These are phyloP conservation scores for Passiflora organensis DNA, from an alignment of 345 rosid genomes.

Conservation along the genomic window DNA sequence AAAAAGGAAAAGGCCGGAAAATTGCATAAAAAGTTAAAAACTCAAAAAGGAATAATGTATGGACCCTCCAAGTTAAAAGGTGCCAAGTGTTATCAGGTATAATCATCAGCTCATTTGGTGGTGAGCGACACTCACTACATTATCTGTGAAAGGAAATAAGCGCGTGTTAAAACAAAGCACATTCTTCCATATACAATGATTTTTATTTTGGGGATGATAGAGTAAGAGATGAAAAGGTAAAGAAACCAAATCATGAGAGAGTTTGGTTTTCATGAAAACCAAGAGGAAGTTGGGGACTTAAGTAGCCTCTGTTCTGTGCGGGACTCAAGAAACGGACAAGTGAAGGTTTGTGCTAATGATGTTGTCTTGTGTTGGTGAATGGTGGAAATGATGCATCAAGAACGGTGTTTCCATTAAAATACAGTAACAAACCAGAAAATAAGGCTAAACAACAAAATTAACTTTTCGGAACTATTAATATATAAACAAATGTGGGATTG, in stretches of 20 bases:
- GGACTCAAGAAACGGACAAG: conserved; percentile 45
- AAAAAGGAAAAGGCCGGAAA: background rate
- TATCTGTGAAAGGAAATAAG: conserved; percentile 11
- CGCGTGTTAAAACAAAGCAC: conserved; percentile 23
- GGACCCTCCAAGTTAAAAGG: conserved; percentile 22
- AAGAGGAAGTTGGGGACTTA: conserved; percentile 21
- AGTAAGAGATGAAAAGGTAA: conserved; percentile 19
- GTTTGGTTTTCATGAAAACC: conserved; percentile 18
- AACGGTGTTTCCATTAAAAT: conserved; percentile 37
- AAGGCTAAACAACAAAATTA: background rate
- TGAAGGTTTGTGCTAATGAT: conserved; percentile 69
- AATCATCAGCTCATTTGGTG: conserved; percentile 50
- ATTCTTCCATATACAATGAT: conserved; percentile 9
- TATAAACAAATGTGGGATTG: background rate
- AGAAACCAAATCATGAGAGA: conserved; percentile 20
- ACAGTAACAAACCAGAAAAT: background rate
- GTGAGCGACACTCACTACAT: conserved; percentile 30
- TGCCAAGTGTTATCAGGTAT: conserved; percentile 38
- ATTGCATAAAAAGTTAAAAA: background rate
- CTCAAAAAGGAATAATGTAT: conserved; percentile 4
- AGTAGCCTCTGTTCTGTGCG: conserved; percentile 12
- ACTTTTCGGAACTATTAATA: conserved; percentile 14
- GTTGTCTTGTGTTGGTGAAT: conserved; percentile 82
- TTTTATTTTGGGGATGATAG: background rate
- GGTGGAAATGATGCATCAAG: conserved; percentile 79